Evolutionary conservation across 768 basidiomycete species (phyloP), one percentile per base, ranked within the genome.

Genomic region (Russula vinacea): DNA sequence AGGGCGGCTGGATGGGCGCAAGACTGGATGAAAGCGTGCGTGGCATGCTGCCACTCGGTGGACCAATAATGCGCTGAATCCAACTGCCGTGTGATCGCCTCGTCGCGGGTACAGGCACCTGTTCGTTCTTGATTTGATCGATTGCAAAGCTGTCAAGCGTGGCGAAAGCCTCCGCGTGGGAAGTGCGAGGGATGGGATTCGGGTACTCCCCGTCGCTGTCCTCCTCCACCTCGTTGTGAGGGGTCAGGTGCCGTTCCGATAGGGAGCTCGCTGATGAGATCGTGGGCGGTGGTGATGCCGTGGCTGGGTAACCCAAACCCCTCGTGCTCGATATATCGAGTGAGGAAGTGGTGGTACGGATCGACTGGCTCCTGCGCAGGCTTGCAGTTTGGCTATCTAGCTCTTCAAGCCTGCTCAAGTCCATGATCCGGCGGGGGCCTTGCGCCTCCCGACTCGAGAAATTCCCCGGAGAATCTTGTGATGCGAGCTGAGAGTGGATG

Each of bases 1-100:
- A 93, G 8, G 82, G 81, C 17, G 81, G 82, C 10, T 72, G 73
- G 65, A 59, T 54, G 44, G 66, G 60, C 10, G 74, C 80, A 7
- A 78, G 67, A 52, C 71, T 72, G 24, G 72, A 66, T 1, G 69
- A 63, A 33, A 64, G 58, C 7, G 71, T 56, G 19, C 68, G 64
- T 16, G 71, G 42, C 1, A 64, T 26, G 35, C 65, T 62, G 8
- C 59, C 62, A 10, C 68, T 70, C 1, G 68, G 22, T 1, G 70
- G 55, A 19, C 63, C 55, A n/a, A 66, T 60, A 9, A 60, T 62
- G 52, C 58, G 64, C 29, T 45, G 59, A 33, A 68, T 42, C 64
- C 62, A 66, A 35, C 40, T 59, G 24, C 51, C 26, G n/a, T 32
- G 56, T 6, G 66, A 45, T 42, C 54, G 62, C 49, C 54, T 55